Base-by-base conservation (phyloP, 73 alveolate genomes). In the Stentor coeruleus region DNA sequence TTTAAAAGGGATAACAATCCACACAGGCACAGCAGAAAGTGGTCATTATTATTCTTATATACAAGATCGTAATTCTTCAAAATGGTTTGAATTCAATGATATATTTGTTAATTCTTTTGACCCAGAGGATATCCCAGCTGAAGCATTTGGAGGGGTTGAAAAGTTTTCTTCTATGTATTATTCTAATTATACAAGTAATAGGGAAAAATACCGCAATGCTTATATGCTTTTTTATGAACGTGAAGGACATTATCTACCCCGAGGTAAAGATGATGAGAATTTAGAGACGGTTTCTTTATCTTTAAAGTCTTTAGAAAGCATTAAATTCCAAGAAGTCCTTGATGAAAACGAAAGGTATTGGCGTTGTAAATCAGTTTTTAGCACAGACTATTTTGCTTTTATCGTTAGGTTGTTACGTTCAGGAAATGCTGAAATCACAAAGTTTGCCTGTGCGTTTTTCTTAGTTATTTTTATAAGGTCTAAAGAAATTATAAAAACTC, bases 1-100 rank as follows among this genome's bases (percentile, higher is more conserved):
- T 59, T 88, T 97, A 36, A 88, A 91, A 84, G 98, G 99, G 28
- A 91, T 96, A 3, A 97, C 95, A 0, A 98, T 97, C 3, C 99
- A 97, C 88, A 83, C 96, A 82, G 99, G 99, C 14, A 88, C 95
- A 39, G 96, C 98, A 74, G 99, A 97, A 80, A 86, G 96, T 58
- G 99, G 99, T 20, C 99, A 97, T 84, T 97, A 97, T 88, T 97
- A 97, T 87, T 96, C 99, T 66, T 96, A 90, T 88, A 92, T 96
- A 72, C 86, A 94, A 85, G 89, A 86, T 31, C 59, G 81, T 0
- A 36, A 82, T 49, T 36, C 49, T 20, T 26, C 40, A 20, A 55
- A 86, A 28, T 88, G 94, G 94, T 74, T 74, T 81, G 92, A 88
- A 74, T 88, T 88, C 35, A 88, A 88, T 87, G 94, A 88, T 59